Conservation (phyloP, 2,329 filamentous ascomycete genomes). For the Delphinella strobiligena region DNA sequence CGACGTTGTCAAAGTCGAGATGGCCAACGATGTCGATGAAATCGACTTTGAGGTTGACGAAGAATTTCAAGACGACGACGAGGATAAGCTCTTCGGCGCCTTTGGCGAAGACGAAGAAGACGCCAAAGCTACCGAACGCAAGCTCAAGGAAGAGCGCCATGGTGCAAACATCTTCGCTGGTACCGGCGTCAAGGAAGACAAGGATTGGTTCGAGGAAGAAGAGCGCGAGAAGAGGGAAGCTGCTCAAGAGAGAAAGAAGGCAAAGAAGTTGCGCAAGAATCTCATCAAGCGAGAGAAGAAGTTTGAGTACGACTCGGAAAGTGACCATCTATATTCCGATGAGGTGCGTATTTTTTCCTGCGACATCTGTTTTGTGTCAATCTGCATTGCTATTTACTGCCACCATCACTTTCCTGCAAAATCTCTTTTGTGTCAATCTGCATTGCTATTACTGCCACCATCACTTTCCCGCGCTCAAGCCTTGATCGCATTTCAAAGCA, state of each 20-base stretch:
- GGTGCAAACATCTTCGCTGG: slow-evolving; percentile 67
- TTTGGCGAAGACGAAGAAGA: slow-evolving; percentile 71
- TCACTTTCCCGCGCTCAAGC: too few relatives aligned
- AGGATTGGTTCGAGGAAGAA: slow-evolving; percentile 52
- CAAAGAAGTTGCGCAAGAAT: slow-evolving; percentile 68
- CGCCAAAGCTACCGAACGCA: slow-evolving; percentile 50
- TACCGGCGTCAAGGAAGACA: slow-evolving; percentile 38
- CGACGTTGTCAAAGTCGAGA: slow-evolving; percentile 28
- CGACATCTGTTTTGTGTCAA: not conserved
- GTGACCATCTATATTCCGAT: slow-evolving; percentile 10
- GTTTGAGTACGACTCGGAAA: slow-evolving; percentile 61
- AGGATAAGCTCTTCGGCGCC: slow-evolving; percentile 60
- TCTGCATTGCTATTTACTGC: slow-evolving; percentile 4
- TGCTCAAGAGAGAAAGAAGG: slow-evolving; percentile 55
- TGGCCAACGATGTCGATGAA: slow-evolving; percentile 48
- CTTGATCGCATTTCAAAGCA: too few relatives aligned
- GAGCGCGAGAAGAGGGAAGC: slow-evolving; percentile 55
- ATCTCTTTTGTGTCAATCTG: not conserved
- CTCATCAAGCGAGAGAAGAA: slow-evolving; percentile 78
- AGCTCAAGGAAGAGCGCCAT: slow-evolving; percentile 67
- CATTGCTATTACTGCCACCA: too few relatives aligned
- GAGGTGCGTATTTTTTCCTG: slow-evolving; percentile 5
- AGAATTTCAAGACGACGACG: slow-evolving; percentile 79
- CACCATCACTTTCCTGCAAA: slow-evolving; percentile 6
- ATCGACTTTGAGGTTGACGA: slow-evolving; percentile 56